Base-by-base conservation (phyloP, 495 filamentous ascomycete genomes). In the Elasticomyces elasticus region DNA sequence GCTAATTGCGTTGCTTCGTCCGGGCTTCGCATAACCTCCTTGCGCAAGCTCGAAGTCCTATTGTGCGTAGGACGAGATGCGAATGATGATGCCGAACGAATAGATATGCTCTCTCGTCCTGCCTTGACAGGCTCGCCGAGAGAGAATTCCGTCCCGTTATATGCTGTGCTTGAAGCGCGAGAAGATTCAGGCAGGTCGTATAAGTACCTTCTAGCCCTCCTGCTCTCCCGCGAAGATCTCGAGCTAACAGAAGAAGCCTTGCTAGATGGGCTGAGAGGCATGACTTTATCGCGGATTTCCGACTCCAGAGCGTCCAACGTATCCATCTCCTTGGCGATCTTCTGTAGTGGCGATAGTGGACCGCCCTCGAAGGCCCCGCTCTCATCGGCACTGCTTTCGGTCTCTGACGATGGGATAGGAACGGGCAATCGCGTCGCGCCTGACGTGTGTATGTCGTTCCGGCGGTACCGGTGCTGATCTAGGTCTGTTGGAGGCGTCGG, bases 401-500 rank as follows among this genome's bases (percentile, higher is more conserved):
- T 49, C n/a, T 79, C 80, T 4, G 72, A 67, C 51, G 77, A 75
- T 25, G 78, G 69, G 5, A 4, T 24, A 7, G 28, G 15, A 13
- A 7, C 22, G 11, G 44, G 44, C 11, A 47, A 22, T 19, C 40
- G 10, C 10, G 13, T 43, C 6, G 7, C 12, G 7, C 15, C 30
- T 22, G 40, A 43, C 40, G 6, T 43, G 13, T 15, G 12, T 7
- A 19, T 19, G 20, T 15, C 12, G 17, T 19, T 19, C 11, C 15
- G 6, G 6, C 42, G 64, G 46, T 72, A 33, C 52, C 65, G 64
- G 66, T 67, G 59, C 53, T 85, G 79, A 61, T 89, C 87, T 44
- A 87, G 76, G 4, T 80, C 85, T 27, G 83, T 79, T 17, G 87
- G 85, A n/a, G 86, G 82, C 23, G 83, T 83, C 15, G 91, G 82